Base-by-base conservation (phyloP, 441 rosid genomes). In the Jatropha podagrica region DNA sequence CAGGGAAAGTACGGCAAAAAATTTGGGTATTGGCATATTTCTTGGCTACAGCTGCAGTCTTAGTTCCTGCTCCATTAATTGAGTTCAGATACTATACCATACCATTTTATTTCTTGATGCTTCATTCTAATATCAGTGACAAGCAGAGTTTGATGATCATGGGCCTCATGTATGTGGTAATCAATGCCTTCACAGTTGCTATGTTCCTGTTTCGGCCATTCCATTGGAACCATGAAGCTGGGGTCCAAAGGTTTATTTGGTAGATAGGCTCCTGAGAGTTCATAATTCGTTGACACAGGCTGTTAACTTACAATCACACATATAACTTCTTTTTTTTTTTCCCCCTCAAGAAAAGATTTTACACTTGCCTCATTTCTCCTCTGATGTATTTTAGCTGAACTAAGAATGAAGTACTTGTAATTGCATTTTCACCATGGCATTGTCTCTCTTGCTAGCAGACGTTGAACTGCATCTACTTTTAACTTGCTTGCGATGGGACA, bases 221-320 rank as follows among this genome's bases (percentile, higher is more conserved):
- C 74, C 71, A 75, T 65, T 92, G 99, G 97, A 82, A 84, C 80
- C 95, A 92, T 69, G 98, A 95, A 40, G 85, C 92, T 14, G 95
- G 98, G 51, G 65, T 85, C 76, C 98, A 95, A 71, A 88, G 99
- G 83, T 95, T 95, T 81, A 91, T 92, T 72, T 95, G 99, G 99
- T 95, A 91, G 86, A 49, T 40, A 49, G 44, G 4, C 18, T 40
- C 23, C 7, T 7, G 17, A 12, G 26, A 38, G 32, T 23, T 40
- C 64, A 49, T 2, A 3, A 32, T 48, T 7, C n/a, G 1, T 20
- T 49, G 5, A 18, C 32, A 40, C 55, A 44, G 44, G 54, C 55
- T 6, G 17, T 14, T 37, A 32, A 51, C 3, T 5, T 41, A 58
- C n/a, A 2, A 20, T 3, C 46, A 38, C 49, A 38, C 38, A 38